Conservation (phyloP, 1,284 basidiomycete species). For the Sporisorium exsertum region DNA sequence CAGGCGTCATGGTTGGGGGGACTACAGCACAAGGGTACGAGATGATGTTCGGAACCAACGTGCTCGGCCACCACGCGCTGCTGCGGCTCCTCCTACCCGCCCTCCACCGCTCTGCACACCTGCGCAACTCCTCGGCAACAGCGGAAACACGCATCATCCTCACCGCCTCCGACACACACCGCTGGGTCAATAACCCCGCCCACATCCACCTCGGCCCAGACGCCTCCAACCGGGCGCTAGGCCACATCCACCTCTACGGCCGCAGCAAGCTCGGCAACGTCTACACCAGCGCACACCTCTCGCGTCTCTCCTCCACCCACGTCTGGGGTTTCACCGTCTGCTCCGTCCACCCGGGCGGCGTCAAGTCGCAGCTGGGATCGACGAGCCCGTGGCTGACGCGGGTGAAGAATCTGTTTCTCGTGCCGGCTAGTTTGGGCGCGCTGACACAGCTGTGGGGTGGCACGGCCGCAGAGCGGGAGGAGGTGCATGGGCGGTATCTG, state of each 20-base stretch:
- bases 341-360: conserved; percentile 50
- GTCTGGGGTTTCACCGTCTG: conserved; percentile 37
- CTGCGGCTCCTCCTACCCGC: conserved; percentile 45
- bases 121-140: not conserved
- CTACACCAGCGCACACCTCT: conserved; percentile 33
- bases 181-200: conserved; percentile 17
- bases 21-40: conserved; percentile 53
- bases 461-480: conserved; percentile 10
- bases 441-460: conserved; percentile 55
- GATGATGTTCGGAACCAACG: conserved; percentile 57
- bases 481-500: conserved; percentile 45
- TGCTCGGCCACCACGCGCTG: conserved; percentile 55
- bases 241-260: conserved; percentile 47
- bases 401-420: conserved; percentile 36
- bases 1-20: conserved; percentile 43
- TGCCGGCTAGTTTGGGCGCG: conserved; percentile 36
- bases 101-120: conserved; percentile 11
- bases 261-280: conserved; percentile 49
- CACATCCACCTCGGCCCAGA: conserved; percentile 21
- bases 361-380: conserved; percentile 29
- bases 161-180: conserved; percentile 47
- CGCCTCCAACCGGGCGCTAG: conserved; percentile 6
- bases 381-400: conserved; percentile 13
- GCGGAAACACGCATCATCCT: conserved; percentile 42
- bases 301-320: conserved; percentile 17